phyloP scores from a whole-genome alignment of 805 yeast species.

The Aciculoconidium aculeatum region DNA sequence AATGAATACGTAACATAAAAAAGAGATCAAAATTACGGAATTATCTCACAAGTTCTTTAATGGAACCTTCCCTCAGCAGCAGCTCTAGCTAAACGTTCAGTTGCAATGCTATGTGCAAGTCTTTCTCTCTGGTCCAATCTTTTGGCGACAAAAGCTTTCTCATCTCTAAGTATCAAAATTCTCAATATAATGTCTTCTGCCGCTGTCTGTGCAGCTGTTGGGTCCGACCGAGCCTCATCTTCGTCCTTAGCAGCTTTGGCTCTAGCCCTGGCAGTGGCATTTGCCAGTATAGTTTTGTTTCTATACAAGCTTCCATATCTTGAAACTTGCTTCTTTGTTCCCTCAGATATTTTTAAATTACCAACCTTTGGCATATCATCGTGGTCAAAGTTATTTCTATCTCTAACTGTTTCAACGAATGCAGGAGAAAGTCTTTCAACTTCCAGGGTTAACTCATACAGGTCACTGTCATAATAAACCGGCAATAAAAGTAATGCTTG shows the following conservation, averaged over 20 bases:
- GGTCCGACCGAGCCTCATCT: slow-evolving; percentile 27
- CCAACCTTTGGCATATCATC: slow-evolving; percentile 5
- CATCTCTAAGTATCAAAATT: slow-evolving; percentile 61
- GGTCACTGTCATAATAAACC: slow-evolving; percentile 53
- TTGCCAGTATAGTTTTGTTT: slow-evolving; percentile 63
- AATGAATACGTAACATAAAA: too few relatives aligned
- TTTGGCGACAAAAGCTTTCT: slow-evolving; percentile 50
- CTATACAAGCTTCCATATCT: slow-evolving; percentile 51
- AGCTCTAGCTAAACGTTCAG: slow-evolving; percentile 45
- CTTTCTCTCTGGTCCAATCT: slow-evolving; percentile 59
- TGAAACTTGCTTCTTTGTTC: slow-evolving; percentile 7
- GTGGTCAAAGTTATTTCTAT: slow-evolving; percentile 40
- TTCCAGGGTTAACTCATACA: slow-evolving; percentile 45
- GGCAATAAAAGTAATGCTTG: slow-evolving; percentile 61
- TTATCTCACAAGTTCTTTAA: too few relatives aligned
- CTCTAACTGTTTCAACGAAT: slow-evolving; percentile 44
- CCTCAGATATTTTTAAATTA: slow-evolving; percentile 3
- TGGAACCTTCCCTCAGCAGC: slow-evolving; percentile 37
- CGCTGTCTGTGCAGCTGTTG: slow-evolving; percentile 33
- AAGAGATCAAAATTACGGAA: too few relatives aligned
- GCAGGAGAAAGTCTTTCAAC: slow-evolving; percentile 54
- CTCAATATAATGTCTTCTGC: slow-evolving; percentile 71
- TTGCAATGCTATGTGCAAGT: slow-evolving; percentile 48
- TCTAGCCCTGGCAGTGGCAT: slow-evolving; percentile 56
- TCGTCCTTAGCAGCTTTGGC: slow-evolving; percentile 27